Conservation (phyloP, 2,329 filamentous ascomycete species). For the Clonostachys chloroleuca region DNA sequence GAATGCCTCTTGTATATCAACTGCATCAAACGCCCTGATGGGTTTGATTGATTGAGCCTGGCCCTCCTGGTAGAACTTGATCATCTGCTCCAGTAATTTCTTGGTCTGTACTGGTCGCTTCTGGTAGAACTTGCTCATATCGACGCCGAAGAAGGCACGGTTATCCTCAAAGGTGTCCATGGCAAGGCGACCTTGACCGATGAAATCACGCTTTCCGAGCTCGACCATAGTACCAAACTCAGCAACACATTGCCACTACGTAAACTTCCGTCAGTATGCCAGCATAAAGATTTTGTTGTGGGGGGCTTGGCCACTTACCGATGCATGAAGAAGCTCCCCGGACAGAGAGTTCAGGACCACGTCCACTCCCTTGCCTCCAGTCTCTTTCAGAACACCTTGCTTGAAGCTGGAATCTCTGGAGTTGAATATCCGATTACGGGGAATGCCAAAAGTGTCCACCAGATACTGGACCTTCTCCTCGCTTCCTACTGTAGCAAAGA, state of each 20-base stretch:
- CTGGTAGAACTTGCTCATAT: neutral
- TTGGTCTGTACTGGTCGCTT: neutral
- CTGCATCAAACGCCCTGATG: slow-evolving; percentile 13
- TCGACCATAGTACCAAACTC: slow-evolving; percentile 37
- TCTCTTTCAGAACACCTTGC: slow-evolving; percentile 13
- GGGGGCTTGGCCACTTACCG: slow-evolving; percentile 1
- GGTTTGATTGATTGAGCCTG: slow-evolving; percentile 9
- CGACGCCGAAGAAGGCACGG: slow-evolving; percentile 19
- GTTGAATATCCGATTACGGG: slow-evolving; percentile 18
- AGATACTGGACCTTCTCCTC: slow-evolving; percentile 18
- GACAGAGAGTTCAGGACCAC: slow-evolving; percentile 26
- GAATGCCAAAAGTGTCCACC: slow-evolving; percentile 16
- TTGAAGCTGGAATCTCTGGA: slow-evolving; percentile 16
- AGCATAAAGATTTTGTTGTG: no score
- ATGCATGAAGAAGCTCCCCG: slow-evolving; percentile 31
- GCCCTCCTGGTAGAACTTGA: neutral
- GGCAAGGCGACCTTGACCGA: slow-evolving; percentile 29
- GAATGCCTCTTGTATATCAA: slow-evolving; percentile 29
- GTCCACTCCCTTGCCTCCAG: slow-evolving; percentile 21
- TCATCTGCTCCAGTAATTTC: neutral
- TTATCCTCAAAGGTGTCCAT: slow-evolving; percentile 37
- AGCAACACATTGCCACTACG: slow-evolving; percentile 36
- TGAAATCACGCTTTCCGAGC: slow-evolving; percentile 35
- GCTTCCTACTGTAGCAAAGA: slow-evolving; percentile 20
- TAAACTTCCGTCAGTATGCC: no score